Evolutionary conservation across 352 stramenopile species (phyloP).

Genomic region (Phytophthora citricola): DNA sequence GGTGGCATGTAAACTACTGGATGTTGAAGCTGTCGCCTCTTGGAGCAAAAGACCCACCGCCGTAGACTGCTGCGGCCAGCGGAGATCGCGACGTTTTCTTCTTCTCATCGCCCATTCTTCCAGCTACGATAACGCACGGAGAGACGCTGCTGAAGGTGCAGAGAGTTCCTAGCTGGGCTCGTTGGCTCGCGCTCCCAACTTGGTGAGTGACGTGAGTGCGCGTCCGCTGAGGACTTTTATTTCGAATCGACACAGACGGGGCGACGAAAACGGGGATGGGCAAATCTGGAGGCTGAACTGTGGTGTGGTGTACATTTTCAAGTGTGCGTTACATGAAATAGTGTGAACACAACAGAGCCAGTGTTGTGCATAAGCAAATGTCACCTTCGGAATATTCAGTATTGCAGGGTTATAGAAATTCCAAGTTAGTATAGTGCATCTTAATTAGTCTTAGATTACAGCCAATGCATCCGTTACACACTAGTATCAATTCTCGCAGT

Average conservation of each 20-base stretch:
- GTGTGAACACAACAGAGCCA: not conserved
- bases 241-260: constrained; percentile 34
- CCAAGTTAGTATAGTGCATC: not conserved
- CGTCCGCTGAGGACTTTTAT: constrained; percentile 37
- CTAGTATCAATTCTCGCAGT: not conserved
- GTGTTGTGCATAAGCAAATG: not conserved
- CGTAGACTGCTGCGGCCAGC: constrained; percentile 22
- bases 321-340: not conserved
- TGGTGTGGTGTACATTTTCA: not conserved
- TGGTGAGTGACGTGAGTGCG: constrained; percentile 41
- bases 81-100: constrained; percentile 28
- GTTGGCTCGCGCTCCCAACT: constrained; percentile 25
- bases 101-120: constrained; percentile 42
- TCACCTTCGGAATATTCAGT: not conserved
- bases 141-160: not conserved
- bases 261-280: constrained; percentile 1
- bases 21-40: constrained; percentile 38
- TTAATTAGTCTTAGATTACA: not conserved
- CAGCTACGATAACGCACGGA: not conserved
- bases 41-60: constrained; percentile 22
- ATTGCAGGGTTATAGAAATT: not conserved
- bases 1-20: not conserved
- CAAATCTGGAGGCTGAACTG: constrained; percentile 18
- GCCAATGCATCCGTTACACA: not conserved
- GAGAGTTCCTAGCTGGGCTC: constrained; percentile 3